A percentile compares a stretch with the other conserved stretches of the same genome.
These are phyloP conservation scores for Chaetomium fimeti DNA, from an alignment of 495 filamentous ascomycete species.

Conservation along the genomic window DNA sequence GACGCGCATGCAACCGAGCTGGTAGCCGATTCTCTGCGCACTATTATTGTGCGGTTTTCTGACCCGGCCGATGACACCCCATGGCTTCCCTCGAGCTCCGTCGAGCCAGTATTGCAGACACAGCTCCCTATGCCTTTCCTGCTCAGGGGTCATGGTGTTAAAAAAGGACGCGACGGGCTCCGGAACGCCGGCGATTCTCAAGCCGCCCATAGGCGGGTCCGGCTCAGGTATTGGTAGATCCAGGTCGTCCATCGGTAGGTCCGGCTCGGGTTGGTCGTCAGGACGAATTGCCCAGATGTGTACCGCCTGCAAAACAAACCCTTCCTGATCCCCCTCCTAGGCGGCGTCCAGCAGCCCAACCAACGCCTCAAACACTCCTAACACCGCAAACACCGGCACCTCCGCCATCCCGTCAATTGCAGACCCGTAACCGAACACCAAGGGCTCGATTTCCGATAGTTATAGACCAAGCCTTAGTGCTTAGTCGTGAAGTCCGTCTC, in stretches of 20 bases:
- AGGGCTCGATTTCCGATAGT: not conserved
- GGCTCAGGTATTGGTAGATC: no score
- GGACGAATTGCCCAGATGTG: no score
- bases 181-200: no score
- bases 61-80: not conserved
- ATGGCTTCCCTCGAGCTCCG: not conserved
- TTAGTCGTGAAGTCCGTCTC: slow-evolving; percentile 84
- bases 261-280: no score
- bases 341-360: no score
- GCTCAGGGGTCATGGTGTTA: not conserved
- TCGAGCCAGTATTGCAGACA: not conserved
- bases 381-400: not conserved
- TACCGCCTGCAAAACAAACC: no score
- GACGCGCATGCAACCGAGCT: not conserved
- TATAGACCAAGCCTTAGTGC: slow-evolving; percentile 33
- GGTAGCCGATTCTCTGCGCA: not conserved
- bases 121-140: not conserved
- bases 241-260: no score
- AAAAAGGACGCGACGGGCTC: no score
- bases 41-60: not conserved
- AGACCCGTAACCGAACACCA: not conserved
- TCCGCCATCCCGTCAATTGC: no score
- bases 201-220: no score
- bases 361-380: not conserved
- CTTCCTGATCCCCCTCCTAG: no score